These are phyloP conservation scores for Trichoderma polysporum DNA, from an alignment of 2,329 filamentous ascomycete species.

Conservation along the genomic window DNA sequence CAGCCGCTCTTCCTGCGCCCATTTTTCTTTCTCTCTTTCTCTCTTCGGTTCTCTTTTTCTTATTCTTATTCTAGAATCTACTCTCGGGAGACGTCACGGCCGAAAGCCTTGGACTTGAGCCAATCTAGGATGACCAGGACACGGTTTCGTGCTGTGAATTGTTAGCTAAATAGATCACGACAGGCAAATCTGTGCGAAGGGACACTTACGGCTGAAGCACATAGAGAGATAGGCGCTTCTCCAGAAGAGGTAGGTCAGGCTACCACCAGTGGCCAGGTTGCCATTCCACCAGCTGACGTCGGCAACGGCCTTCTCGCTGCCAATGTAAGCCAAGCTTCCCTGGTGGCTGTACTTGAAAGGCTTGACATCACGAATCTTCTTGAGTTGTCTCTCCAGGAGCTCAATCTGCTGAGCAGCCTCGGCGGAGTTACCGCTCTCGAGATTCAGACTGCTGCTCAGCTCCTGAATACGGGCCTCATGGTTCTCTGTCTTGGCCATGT, in stretches of 20 bases:
- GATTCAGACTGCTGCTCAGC: conserved; percentile 63
- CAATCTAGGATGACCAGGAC: conserved; percentile 91
- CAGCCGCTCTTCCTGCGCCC: conserved; percentile 10
- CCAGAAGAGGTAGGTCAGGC: conserved; percentile 98
- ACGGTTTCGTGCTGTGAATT: conserved; percentile 75
- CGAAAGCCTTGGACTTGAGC: conserved; percentile 95
- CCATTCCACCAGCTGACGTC: conserved; percentile 97
- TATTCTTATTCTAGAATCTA: conserved; percentile 39
- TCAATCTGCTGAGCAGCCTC: conserved; percentile 75
- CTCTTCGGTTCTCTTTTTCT: neutral
- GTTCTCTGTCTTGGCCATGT: conserved; percentile 90
- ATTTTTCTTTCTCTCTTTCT: conserved; percentile 24
- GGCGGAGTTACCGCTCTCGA: conserved; percentile 64
- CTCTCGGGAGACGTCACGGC: conserved; percentile 88
- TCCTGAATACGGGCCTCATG: conserved; percentile 74
- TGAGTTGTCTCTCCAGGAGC: conserved; percentile 78
- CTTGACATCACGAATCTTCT: conserved; percentile 89
- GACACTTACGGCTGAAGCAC: conserved; percentile 92
- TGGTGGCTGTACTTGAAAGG: conserved; percentile 99
- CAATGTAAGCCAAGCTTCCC: conserved; percentile 95
- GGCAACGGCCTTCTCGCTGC: conserved; percentile 94
- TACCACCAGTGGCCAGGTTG: conserved; percentile 90
- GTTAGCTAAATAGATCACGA: conserved; percentile 1
- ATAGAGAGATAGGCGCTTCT: conserved; percentile 96
- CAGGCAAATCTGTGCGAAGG: conserved; percentile 33